A percentile compares a stretch with the other conserved stretches of the same genome.
Evolutionary conservation across 306 rosid species (phyloP).

Genomic region (Senna tora): DNA sequence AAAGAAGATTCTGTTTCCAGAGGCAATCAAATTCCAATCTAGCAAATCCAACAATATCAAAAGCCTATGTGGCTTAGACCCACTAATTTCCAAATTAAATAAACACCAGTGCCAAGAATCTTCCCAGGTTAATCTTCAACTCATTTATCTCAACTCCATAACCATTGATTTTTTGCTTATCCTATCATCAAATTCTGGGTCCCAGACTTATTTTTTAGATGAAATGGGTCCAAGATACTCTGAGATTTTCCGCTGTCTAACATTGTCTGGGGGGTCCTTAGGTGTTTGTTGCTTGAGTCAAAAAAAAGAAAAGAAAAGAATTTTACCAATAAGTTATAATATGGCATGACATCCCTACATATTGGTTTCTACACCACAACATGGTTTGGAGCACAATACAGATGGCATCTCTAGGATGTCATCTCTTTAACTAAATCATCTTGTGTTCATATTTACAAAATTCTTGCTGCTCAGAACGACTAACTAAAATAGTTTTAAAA

Average conservation of each 20-base stretch:
- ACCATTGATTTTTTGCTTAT: not conserved
- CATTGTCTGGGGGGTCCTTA: not conserved
- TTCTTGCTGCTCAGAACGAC: conserved; percentile 15
- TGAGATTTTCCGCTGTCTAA: not conserved
- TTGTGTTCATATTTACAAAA: conserved; percentile 9
- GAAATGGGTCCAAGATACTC: not conserved
- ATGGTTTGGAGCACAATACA: not conserved
- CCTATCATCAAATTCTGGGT: not conserved
- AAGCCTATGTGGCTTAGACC: conserved; percentile 16
- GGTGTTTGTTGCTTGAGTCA: not conserved
- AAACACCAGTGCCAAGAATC: not conserved
- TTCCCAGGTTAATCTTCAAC: not conserved
- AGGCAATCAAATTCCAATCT: conserved; percentile 16
- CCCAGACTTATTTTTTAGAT: not conserved
- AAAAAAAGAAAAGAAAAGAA: not conserved
- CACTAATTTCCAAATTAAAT: conserved; percentile 14
- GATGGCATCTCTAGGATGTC: conserved; percentile 2
- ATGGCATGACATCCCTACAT: not conserved
- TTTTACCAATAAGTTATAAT: no score
- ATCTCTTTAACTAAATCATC: conserved; percentile 1
- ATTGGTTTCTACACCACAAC: not conserved
- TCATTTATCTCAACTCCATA: not conserved
- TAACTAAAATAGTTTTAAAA: not conserved
- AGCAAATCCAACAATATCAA: conserved; percentile 13
- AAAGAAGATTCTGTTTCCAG: conserved; percentile 9